A percentile compares a stretch with the other conserved stretches of the same genome.
phyloP scores from a whole-genome alignment of 192 early-diverging fungal species.

The Geranomyces michiganensis region DNA sequence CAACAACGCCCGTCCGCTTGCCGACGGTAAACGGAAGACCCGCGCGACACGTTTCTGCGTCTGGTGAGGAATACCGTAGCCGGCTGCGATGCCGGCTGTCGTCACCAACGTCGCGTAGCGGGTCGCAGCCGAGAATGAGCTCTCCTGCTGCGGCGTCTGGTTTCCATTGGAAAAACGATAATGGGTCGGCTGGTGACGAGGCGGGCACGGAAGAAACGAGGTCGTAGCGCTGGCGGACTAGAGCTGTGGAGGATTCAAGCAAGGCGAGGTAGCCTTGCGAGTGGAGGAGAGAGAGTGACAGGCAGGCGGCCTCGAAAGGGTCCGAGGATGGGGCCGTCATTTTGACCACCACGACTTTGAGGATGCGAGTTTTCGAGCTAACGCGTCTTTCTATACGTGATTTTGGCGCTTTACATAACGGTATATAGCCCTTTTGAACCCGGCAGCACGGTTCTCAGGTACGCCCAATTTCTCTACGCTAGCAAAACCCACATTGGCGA shows the following conservation, averaged over 20 bases:
- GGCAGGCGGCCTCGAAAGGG: background rate
- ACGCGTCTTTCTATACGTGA: too few relatives aligned
- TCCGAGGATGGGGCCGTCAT: background rate
- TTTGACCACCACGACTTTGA: too few relatives aligned
- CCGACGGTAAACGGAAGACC: constrained; percentile 1
- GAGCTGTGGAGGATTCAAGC: background rate
- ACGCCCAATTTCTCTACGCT: constrained; percentile 6
- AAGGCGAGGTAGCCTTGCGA: background rate
- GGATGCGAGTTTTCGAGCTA: too few relatives aligned
- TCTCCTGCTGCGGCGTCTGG: background rate
- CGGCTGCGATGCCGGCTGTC: background rate
- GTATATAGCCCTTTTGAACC: constrained; percentile 18
- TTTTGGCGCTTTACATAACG: constrained; percentile 17
- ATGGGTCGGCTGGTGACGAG: background rate
- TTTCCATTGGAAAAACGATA: background rate
- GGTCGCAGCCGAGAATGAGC: background rate
- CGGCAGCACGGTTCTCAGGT: background rate
- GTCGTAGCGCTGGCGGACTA: background rate
- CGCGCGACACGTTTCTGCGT: constrained; percentile 7
- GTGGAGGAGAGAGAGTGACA: constrained; percentile 11
- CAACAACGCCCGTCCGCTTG: background rate
- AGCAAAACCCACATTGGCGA: background rate
- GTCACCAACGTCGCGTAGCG: background rate
- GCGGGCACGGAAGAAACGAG: background rate
- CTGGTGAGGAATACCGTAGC: background rate